Conservation (phyloP, 805 yeast genomes). For the Dipodascopsis uninucleata region DNA sequence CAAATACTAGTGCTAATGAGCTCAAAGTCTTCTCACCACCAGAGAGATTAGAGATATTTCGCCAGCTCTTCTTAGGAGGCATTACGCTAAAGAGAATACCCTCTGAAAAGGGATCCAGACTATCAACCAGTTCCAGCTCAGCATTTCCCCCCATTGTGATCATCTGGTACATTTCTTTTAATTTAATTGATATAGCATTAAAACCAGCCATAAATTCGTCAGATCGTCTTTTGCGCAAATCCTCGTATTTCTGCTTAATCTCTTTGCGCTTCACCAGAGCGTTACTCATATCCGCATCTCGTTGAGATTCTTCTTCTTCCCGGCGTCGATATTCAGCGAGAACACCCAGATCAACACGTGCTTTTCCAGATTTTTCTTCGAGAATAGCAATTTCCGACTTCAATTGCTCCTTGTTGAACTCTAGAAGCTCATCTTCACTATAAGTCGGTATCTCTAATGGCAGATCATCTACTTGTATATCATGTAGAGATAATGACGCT, state of each 20-base stretch:
- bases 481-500: conserved; percentile 44
- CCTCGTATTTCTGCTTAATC: conserved; percentile 59
- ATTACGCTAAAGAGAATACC: conserved; percentile 95
- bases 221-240: conserved; percentile 64
- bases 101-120: conserved; percentile 96
- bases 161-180: conserved; percentile 97
- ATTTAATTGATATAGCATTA: conserved; percentile 73
- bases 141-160: conserved; percentile 99
- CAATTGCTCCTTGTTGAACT: conserved; percentile 47
- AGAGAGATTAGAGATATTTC: conserved; percentile 86
- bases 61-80: conserved; percentile 99
- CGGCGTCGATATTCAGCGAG: conserved; percentile 72
- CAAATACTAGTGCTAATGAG: conserved; percentile 92
- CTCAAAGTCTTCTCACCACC: conserved; percentile 98
- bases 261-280: conserved; percentile 67
- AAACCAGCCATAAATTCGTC: conserved; percentile 95
- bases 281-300: conserved; percentile 63
- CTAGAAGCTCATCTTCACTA: conserved; percentile 49
- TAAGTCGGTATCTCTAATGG: conserved; percentile 42
- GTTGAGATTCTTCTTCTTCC: conserved; percentile 55
- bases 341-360: conserved; percentile 67
- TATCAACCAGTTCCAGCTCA: conserved; percentile 89
- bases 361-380: conserved; percentile 52
- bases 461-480: conserved; percentile 38
- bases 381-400: conserved; percentile 52